phyloP scores from a whole-genome alignment of 2,329 filamentous ascomycete genomes.

The Pyrenochaeta sp. region DNA sequence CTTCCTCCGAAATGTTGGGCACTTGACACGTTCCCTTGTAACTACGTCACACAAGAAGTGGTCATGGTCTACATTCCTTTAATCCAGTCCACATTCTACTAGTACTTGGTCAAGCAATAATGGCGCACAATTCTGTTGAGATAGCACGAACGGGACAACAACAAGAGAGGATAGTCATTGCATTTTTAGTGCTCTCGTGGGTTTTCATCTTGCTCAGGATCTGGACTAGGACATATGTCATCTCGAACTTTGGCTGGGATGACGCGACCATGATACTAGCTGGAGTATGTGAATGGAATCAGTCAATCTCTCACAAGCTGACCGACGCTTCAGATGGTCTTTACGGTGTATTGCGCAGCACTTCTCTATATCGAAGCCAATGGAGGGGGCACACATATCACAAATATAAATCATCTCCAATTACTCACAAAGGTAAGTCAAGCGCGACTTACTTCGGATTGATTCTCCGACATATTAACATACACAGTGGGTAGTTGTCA shows the following conservation, averaged over 20 bases:
- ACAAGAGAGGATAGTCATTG: slow-evolving; percentile 36
- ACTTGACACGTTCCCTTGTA: neutral
- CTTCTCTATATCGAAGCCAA: slow-evolving; percentile 37
- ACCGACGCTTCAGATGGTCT: slow-evolving; percentile 35
- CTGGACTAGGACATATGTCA: slow-evolving; percentile 50
- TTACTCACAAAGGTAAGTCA: slow-evolving; percentile 36
- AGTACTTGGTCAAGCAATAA: no score
- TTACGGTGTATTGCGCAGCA: slow-evolving; percentile 39
- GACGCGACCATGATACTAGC: slow-evolving; percentile 52
- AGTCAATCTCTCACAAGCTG: slow-evolving; percentile 7
- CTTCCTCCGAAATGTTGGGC: no score
- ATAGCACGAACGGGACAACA: slow-evolving; percentile 29
- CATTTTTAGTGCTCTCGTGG: slow-evolving; percentile 49
- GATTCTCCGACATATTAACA: slow-evolving; percentile 3
- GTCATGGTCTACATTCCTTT: no score
- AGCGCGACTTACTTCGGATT: no score
- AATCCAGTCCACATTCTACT: neutral
- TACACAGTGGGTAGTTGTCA: slow-evolving; percentile 43
- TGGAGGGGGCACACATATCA: slow-evolving; percentile 44
- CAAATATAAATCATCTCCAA: slow-evolving; percentile 26
- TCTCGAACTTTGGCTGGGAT: slow-evolving; percentile 54
- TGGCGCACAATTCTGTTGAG: slow-evolving; percentile 9
- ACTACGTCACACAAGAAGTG: no score
- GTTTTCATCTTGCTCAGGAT: slow-evolving; percentile 48
- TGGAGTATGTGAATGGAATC: slow-evolving; percentile 32